Evolutionary conservation across 208 protist genomes (phyloP), one percentile per base, ranked within the genome.

Genomic region (Vickermania ingenoplastis): DNA sequence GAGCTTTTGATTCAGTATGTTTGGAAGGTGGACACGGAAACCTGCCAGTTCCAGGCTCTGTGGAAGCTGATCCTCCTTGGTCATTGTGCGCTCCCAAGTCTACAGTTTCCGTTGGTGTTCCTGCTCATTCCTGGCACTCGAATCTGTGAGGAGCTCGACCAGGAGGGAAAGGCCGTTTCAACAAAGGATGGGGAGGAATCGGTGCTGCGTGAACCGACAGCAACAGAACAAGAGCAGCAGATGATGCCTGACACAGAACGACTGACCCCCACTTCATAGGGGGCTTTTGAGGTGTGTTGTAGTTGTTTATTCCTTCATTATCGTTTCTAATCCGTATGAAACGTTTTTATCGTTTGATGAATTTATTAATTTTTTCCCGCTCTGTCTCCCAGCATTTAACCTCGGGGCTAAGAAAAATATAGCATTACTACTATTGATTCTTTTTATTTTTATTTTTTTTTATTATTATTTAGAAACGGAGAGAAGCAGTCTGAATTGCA

Each of bases 41-140:
- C 11, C 36, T 91, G 80, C 69, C 69, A 90, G 67, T 93, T 84
- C 64, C 64, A 26, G 26, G 27, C 88, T 57, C 55, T 90, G 22
- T 71, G 61, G 53, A 73, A 60, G 76, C 63, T 90, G 45, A 27
- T 92, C 28, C 22, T 90, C 17, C 45, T 90, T 0, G 73, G 78
- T 3, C 79, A 87, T 61, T 64, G 80, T 31, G 25, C 70, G 24
- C 59, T 75, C 21, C 86, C 82, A 7, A 45, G 81, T 54, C 48
- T 90, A 11, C 61, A 65, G 21, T 68, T 90, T 23, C 83, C 83
- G 1, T 59, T 90, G 17, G 73, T 71, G 2, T 78, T 84, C 45
- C 28, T 90, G 24, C 67, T 92, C 7, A 63, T 92, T 21, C 86
- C 83, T 0, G 29, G 24, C 0, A 71, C 76, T 5, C 73, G 74